These are phyloP conservation scores for Mrakia frigida DNA, from an alignment of 768 basidiomycete genomes.

Conservation along the genomic window DNA sequence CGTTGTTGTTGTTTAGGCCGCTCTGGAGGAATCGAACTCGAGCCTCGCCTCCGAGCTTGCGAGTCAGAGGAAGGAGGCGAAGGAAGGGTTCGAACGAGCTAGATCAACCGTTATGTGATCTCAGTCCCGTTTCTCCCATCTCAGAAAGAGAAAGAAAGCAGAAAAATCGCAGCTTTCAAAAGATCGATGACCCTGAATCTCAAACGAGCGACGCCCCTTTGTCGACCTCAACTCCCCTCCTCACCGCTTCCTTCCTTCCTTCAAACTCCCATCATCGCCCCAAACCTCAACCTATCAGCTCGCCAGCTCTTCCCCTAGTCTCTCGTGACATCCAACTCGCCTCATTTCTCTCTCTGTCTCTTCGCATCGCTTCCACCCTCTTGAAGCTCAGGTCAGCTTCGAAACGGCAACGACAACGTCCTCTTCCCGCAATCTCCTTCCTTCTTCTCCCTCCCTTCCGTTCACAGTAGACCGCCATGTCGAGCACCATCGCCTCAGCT, in stretches of 20 bases:
- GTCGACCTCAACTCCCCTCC: no score
- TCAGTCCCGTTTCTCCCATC: not conserved
- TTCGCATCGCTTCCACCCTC: no score
- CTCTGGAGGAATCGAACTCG: conserved; percentile 7
- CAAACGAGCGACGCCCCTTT: no score
- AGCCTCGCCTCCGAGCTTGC: not conserved
- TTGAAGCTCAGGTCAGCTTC: no score
- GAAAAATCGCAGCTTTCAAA: not conserved
- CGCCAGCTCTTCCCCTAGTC: no score
- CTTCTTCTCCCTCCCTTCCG: not conserved
- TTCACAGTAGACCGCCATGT: not conserved
- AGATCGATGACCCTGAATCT: no score
- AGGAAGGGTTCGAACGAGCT: not conserved
- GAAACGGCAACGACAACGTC: no score
- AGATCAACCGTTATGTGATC: not conserved
- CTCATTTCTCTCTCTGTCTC: no score
- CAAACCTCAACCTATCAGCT: no score
- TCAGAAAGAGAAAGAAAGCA: not conserved
- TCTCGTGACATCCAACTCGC: no score
- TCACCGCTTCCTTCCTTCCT: not conserved
- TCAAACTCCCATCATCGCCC: not conserved
- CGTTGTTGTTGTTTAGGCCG: not conserved
- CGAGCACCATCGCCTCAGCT: conserved; percentile 36
- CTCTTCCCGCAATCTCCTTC: conserved; percentile 45
- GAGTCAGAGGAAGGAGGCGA: not conserved